Evolutionary conservation across 2,329 filamentous ascomycete genomes (phyloP), one percentile per base, ranked within the genome.

Genomic region (Sporothrix pseudoabietina): DNA sequence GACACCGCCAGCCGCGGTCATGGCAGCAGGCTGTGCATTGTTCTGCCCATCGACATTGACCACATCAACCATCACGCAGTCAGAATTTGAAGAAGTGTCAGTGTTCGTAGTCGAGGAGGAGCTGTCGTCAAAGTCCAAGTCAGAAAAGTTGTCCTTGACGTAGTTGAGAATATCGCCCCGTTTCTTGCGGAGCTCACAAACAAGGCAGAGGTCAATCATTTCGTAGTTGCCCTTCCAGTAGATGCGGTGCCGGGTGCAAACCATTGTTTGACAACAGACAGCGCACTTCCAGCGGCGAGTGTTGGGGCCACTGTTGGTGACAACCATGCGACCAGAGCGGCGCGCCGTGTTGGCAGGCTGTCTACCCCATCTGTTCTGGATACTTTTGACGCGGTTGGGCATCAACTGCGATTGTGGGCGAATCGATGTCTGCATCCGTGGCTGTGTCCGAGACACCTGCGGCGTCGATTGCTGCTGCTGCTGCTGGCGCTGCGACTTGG

Each of bases 181-280:
- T 14, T 69, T 54, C 30, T 16, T n/a, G 26, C 47, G 41, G 14
- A 47, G 26, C 66, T 69, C 66, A 19, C 66, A 69, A 1, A 14
- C 16, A 16, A 39, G 47, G 14, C 66, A 69, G 26, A 69, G 66
- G 26, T 69, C 66, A 1, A 69, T 8, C 30, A 69, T 39, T 47
- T 69, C 47, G 47, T 69, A 69, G 30, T 54, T 54, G 16, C 30
- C 6, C 47, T 54, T 54, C 30, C 66, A 54, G 66, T 14, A 52
- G 47, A 69, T 32, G 16, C 66, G 47, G 2, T 54, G 66, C 16
- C 66, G 44, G 9, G 47, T 52, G 16, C 22, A 49, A 3, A 44
- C 44, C 2, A 30, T 44, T 2, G 3, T 5, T 16, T 7, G 30
- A 16, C 30, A 12, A 12, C 65, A 68, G n/a, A 49, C 9, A 19